Conservation (phyloP, 2,329 filamentous ascomycete species). For the Zalaria obscura region DNA sequence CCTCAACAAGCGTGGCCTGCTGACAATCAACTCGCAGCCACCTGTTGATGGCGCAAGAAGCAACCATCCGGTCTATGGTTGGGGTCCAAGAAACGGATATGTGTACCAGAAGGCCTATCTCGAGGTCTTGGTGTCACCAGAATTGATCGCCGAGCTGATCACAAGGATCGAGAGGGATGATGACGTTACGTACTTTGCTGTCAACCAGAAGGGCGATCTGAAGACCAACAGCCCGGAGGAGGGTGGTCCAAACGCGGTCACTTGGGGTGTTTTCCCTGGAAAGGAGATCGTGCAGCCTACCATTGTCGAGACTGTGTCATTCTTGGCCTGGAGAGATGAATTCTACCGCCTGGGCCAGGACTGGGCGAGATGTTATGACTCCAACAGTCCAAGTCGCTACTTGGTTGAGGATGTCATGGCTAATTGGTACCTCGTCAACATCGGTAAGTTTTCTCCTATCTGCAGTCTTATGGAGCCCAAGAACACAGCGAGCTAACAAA, state of each 20-base stretch:
- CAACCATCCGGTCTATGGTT: conserved; percentile 73
- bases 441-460: conserved; percentile 47
- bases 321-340: conserved; percentile 97
- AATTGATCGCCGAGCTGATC: conserved; percentile 64
- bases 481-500: not conserved
- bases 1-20: conserved; percentile 71
- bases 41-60: conserved; percentile 86
- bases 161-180: conserved; percentile 61
- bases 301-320: conserved; percentile 96
- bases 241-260: conserved; percentile 82
- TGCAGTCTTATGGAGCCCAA: not conserved
- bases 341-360: conserved; percentile 85
- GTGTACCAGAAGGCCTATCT: conserved; percentile 98
- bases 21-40: conserved; percentile 96
- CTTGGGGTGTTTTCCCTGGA: conserved; percentile 97
- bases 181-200: conserved; percentile 86
- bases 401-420: conserved; percentile 76
- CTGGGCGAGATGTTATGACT: conserved; percentile 84
- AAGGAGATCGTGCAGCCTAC: conserved; percentile 99
- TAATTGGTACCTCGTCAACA: conserved; percentile 87
- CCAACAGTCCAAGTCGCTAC: conserved; percentile 59
- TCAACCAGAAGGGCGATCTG: conserved; percentile 69
- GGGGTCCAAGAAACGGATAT: conserved; percentile 89
- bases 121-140: conserved; percentile 74
- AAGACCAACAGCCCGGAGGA: conserved; percentile 74